These are phyloP conservation scores for Tephrocybe sp. DNA, from an alignment of 768 basidiomycete species.

Conservation along the genomic window DNA sequence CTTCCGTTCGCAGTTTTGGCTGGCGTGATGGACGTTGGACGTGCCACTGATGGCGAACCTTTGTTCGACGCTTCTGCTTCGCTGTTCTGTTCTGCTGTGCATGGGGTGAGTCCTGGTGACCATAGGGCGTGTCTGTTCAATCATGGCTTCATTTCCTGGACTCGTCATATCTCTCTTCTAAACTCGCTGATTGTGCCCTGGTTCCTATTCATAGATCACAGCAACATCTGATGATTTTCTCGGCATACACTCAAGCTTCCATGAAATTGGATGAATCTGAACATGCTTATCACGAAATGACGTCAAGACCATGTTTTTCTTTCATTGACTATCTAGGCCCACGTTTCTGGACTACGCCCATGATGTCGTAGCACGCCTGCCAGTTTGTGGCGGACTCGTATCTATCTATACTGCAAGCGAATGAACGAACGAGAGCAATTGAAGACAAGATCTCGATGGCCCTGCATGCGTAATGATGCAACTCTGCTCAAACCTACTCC, in stretches of 20 bases:
- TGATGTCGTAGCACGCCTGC: neutral
- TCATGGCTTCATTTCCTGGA: too few species aligned
- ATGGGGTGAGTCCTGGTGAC: too few species aligned
- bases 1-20: neutral
- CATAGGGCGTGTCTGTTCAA: too few species aligned
- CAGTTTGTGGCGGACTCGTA: neutral
- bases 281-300: neutral
- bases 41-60: slow-evolving; percentile 2
- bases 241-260: neutral
- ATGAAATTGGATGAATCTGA: neutral
- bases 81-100: too few species aligned
- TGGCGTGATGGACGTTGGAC: slow-evolving; percentile 3
- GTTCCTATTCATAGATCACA: neutral
- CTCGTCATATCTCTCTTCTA: too few species aligned
- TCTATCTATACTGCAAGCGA: neutral
- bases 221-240: neutral
- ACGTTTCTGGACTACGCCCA: neutral
- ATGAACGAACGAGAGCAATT: too few species aligned
- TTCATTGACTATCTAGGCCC: neutral
- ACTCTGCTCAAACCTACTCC: too few species aligned
- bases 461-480: too few species aligned
- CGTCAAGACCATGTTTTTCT: neutral
- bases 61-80: neutral
- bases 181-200: neutral
- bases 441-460: neutral